These are phyloP conservation scores for Apiospora aurea DNA, from an alignment of 2,329 filamentous ascomycete genomes.

Conservation along the genomic window DNA sequence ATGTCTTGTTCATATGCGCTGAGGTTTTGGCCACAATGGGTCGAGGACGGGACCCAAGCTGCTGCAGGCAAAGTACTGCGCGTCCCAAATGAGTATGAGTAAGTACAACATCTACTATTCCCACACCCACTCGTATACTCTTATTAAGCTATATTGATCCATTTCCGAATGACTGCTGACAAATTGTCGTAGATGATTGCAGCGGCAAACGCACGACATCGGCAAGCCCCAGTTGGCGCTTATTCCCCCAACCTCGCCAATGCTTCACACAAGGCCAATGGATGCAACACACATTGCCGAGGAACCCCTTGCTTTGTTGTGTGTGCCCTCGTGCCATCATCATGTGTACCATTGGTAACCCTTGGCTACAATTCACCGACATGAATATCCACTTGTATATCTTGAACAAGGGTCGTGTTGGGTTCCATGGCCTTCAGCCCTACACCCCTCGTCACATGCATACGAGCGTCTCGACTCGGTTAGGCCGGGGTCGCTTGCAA, in stretches of 20 bases:
- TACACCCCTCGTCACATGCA: conserved; percentile 18
- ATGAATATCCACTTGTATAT: neutral
- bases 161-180: neutral
- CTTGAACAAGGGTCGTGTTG: neutral
- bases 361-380: neutral
- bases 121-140: neutral
- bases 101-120: neutral
- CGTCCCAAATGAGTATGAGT: neutral
- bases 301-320: neutral
- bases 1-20: conserved; percentile 12
- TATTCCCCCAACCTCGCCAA: conserved; percentile 2
- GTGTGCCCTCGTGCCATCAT: conserved; percentile 1
- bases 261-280: neutral
- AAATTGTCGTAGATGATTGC: neutral
- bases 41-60: neutral
- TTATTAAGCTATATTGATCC: conserved; percentile 6
- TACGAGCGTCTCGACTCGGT: neutral
- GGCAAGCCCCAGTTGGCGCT: conserved; percentile 1
- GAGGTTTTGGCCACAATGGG: conserved; percentile 8
- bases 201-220: conserved; percentile 16
- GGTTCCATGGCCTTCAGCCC: conserved; percentile 2
- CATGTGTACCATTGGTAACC: neutral
- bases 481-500: neutral
- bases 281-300: neutral
- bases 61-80: neutral